Evolutionary conservation across 306 rosid species (phyloP).

Genomic region (Phaseolus lunatus): DNA sequence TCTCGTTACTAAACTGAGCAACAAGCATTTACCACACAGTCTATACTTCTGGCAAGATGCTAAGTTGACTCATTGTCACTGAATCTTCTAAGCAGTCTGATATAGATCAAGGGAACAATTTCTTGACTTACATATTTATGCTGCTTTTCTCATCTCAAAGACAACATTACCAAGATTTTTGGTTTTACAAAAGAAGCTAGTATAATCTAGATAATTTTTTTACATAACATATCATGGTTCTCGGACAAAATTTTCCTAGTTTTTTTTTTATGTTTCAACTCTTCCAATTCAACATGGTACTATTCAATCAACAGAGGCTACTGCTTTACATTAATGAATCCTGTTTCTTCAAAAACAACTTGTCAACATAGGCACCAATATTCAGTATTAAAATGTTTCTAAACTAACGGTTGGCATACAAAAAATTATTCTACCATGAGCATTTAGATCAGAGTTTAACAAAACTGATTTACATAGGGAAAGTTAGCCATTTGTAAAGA

Average conservation of each 20-base stretch:
- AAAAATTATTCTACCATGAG: neutral
- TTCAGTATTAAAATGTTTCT: too few relatives aligned
- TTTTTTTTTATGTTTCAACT: neutral
- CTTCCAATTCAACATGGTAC: neutral
- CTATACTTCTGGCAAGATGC: neutral
- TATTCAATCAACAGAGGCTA: neutral
- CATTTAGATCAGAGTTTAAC: neutral
- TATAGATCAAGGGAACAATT: neutral
- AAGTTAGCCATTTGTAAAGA: neutral
- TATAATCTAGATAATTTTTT: neutral
- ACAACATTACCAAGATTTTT: neutral
- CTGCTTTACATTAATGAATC: neutral
- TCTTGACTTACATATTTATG: neutral
- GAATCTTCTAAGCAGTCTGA: constrained; percentile 4
- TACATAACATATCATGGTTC: neutral
- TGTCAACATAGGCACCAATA: too few relatives aligned
- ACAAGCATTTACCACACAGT: neutral
- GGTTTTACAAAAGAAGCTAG: neutral
- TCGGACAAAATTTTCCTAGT: neutral
- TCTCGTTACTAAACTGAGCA: constrained; percentile 2
- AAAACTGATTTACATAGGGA: neutral
- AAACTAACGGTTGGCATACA: neutral
- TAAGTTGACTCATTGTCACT: neutral
- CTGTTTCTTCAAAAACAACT: neutral
- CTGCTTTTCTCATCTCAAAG: neutral